These are phyloP conservation scores for Pythium rishiriense DNA, from an alignment of 352 stramenopile species.

Conservation along the genomic window DNA sequence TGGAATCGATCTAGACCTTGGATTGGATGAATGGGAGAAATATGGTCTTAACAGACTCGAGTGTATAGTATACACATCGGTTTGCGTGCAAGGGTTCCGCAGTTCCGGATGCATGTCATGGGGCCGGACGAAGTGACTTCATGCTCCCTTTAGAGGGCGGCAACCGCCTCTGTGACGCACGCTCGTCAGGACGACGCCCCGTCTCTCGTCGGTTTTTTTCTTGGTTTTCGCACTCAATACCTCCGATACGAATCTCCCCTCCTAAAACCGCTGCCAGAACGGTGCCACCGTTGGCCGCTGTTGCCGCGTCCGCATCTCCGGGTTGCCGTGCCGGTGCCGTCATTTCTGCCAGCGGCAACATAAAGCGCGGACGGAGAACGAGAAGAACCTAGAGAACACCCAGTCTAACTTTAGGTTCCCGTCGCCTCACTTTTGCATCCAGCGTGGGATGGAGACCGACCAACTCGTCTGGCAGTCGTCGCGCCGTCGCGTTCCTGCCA, in stretches of 20 bases:
- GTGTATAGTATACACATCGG: conserved; percentile 2
- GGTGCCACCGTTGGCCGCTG: conserved; percentile 1
- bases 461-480: conserved; percentile 35
- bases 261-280: conserved; percentile 21
- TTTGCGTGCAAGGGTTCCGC: background rate
- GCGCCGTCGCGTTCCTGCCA: conserved; percentile 1
- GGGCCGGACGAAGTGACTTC: conserved; percentile 13
- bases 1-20: too few species aligned
- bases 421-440: background rate
- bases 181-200: conserved; percentile 14
- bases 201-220: conserved; percentile 17
- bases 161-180: conserved; percentile 8
- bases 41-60: conserved; percentile 8
- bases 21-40: conserved; percentile 9
- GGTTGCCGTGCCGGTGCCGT: background rate
- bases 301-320: too few species aligned
- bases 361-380: background rate
- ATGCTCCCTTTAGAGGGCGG: conserved; percentile 8
- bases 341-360: background rate
- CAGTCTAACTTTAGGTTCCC: background rate
- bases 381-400: background rate
- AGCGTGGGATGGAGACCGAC: conserved; percentile 23
- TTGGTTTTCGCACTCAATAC: background rate
- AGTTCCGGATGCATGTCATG: conserved; percentile 9
- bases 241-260: background rate